Evolutionary conservation across 208 protist species (phyloP).

Genomic region (Trichomonas vaginalis): DNA sequence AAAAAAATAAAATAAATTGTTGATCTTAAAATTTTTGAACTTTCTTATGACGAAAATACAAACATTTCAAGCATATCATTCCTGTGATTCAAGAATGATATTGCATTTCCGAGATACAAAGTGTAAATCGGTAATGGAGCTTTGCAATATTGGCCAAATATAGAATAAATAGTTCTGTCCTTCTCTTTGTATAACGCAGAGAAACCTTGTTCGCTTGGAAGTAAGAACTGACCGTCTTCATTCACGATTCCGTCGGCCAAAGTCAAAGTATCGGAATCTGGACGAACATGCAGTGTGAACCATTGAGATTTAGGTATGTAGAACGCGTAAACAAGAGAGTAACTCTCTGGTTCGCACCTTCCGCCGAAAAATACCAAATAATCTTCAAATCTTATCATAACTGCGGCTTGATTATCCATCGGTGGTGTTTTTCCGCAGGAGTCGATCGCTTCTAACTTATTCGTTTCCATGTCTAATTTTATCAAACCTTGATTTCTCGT

Average conservation of each 20-base stretch:
- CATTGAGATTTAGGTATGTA: neutral
- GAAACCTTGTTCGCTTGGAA: neutral
- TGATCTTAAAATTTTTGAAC: neutral
- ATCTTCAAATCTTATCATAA: neutral
- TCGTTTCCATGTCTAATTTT: neutral
- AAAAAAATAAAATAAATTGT: too few species aligned
- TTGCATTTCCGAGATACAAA: neutral
- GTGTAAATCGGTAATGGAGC: neutral
- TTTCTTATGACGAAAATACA: neutral
- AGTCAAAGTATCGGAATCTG: neutral
- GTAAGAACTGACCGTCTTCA: neutral
- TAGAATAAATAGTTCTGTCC: neutral
- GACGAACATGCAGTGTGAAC: neutral
- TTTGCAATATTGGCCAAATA: neutral
- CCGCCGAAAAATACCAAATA: neutral
- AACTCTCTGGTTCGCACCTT: neutral
- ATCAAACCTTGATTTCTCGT: neutral
- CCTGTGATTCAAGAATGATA: neutral
- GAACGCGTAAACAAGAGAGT: neutral
- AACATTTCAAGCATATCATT: neutral
- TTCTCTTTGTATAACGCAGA: neutral
- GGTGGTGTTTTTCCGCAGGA: neutral
- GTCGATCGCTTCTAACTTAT: neutral
- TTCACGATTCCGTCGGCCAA: neutral
- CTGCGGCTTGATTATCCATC: neutral